Evolutionary conservation across 805 yeast genomes (phyloP).

Genomic region (Scheffersomyces stipitis): DNA sequence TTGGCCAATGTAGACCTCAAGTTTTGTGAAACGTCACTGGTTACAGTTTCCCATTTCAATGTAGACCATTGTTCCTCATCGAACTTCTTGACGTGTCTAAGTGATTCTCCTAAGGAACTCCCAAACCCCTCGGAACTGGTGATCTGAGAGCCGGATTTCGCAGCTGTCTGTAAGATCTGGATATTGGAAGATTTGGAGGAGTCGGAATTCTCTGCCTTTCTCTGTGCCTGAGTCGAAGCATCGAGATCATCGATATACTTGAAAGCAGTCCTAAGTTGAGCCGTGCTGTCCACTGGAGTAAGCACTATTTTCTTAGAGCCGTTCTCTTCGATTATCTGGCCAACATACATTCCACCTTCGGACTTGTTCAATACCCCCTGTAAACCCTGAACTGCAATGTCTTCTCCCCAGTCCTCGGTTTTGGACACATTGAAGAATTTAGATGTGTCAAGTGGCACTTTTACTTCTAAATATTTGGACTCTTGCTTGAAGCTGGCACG

Average conservation of each 20-base stretch:
- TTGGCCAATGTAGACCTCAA: conserved; percentile 14
- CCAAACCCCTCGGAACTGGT: conserved; percentile 25
- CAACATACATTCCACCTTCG: conserved; percentile 47
- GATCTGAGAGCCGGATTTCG: conserved; percentile 26
- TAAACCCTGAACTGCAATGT: conserved; percentile 58
- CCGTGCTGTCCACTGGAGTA: conserved; percentile 61
- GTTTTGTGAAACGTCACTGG: conserved; percentile 14
- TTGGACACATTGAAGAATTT: conserved; percentile 67
- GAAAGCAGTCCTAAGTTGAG: conserved; percentile 82
- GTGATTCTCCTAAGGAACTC: conserved; percentile 37
- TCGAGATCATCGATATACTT: conserved; percentile 68
- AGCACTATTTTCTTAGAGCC: conserved; percentile 52
- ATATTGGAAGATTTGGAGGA: conserved; percentile 24
- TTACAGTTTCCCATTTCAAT: conserved; percentile 27
- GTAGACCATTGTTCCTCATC: conserved; percentile 42
- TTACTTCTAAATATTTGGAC: conserved; percentile 68
- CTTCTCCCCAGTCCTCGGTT: conserved; percentile 62
- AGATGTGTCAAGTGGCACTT: conserved; percentile 68
- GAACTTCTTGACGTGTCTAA: conserved; percentile 37
- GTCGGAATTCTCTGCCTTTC: conserved; percentile 26
- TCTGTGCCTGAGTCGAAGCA: conserved; percentile 41
- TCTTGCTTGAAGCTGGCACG: conserved; percentile 58
- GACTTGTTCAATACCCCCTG: conserved; percentile 66
- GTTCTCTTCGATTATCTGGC: conserved; percentile 20
- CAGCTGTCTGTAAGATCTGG: conserved; percentile 42